These are phyloP conservation scores for Cyclostephanos tholiformis DNA, from an alignment of 108 stramenopile genomes.

Conservation along the genomic window DNA sequence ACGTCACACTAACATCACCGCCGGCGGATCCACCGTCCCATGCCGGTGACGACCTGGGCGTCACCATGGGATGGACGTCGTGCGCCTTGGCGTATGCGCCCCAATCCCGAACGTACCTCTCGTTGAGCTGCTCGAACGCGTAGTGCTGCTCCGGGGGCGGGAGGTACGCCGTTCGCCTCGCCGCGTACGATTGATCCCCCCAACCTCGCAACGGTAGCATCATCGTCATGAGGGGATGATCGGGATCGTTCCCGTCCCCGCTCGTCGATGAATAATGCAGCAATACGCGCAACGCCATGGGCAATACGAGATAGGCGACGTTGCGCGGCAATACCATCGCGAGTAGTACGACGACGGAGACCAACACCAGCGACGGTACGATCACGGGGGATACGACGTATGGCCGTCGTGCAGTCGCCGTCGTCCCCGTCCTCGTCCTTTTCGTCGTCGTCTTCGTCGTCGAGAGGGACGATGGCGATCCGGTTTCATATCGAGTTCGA, in stretches of 20 bases:
- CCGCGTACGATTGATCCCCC: background rate
- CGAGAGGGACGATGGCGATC: background rate
- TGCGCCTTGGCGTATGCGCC: constrained; percentile 45
- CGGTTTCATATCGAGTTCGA: background rate
- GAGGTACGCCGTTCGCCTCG: constrained; percentile 49
- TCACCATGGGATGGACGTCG: constrained; percentile 15
- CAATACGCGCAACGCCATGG: constrained; percentile 6
- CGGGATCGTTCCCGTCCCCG: background rate
- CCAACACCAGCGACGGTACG: background rate
- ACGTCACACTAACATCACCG: background rate
- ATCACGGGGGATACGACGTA: background rate
- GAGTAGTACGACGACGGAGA: background rate
- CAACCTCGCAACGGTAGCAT: background rate
- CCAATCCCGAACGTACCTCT: constrained; percentile 69
- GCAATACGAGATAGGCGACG: constrained; percentile 12
- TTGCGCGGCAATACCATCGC: background rate
- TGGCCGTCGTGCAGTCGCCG: background rate
- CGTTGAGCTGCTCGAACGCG: constrained; percentile 76
- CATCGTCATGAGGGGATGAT: background rate
- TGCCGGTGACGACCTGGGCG: background rate
- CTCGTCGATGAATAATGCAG: background rate
- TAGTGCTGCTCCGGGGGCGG: constrained; percentile 79
- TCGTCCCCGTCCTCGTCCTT: too few species aligned
- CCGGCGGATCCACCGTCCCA: background rate
- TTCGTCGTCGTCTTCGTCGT: background rate